Evolutionary conservation across 495 filamentous ascomycete species (phyloP).

Genomic region (Mytilinidion resinicola): DNA sequence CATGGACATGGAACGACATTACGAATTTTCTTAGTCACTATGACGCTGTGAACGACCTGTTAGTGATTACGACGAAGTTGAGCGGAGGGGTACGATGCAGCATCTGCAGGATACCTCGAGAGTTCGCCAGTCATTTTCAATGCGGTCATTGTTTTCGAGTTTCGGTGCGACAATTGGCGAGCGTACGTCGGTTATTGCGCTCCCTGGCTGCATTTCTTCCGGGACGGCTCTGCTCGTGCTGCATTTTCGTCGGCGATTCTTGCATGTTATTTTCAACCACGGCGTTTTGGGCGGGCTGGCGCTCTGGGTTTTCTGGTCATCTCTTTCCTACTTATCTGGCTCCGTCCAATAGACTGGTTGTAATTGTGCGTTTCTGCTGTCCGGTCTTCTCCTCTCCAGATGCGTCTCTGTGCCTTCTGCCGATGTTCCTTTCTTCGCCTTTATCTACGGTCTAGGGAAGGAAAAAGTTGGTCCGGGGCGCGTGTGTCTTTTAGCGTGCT

Average conservation of each 20-base stretch:
- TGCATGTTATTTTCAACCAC: constrained; percentile 3
- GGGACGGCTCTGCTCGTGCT: constrained; percentile 1
- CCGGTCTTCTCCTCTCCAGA: constrained; percentile 4
- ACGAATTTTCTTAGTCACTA: constrained; percentile 23
- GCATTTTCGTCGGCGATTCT: constrained; percentile 7
- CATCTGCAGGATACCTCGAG: background rate
- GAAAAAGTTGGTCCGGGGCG: constrained; percentile 3
- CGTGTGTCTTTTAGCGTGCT: background rate
- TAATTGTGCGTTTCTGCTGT: constrained; percentile 4
- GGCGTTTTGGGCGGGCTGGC: background rate
- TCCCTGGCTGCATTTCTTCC: constrained; percentile 3
- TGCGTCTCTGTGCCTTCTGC: constrained; percentile 3
- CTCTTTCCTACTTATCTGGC: background rate
- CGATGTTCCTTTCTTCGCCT: background rate
- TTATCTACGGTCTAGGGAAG: background rate
- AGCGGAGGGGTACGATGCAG: constrained; percentile 10
- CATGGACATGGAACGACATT: constrained; percentile 1
- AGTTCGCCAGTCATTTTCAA: constrained; percentile 16
- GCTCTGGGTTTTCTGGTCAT: background rate
- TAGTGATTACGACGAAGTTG: constrained; percentile 14
- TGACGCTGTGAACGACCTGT: constrained; percentile 14
- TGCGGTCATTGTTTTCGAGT: constrained; percentile 5
- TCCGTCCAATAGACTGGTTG: constrained; percentile 4
- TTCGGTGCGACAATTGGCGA: background rate
- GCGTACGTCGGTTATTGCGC: background rate